Base-by-base conservation (phyloP, 2,329 filamentous ascomycete species). In the Colletotrichum liaoningense region DNA sequence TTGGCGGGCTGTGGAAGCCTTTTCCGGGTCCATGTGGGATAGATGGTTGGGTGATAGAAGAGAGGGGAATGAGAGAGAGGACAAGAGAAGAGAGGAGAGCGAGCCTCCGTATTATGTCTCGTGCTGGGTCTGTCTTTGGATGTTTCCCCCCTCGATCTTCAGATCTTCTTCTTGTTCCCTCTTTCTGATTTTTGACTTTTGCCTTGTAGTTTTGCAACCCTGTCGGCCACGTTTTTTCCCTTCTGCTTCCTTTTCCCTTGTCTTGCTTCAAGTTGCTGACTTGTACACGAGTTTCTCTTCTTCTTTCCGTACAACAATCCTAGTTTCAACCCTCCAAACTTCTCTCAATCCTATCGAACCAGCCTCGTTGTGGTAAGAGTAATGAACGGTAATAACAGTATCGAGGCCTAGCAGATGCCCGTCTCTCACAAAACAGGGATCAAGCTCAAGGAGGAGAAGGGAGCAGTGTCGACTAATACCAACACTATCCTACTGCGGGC, bases 1-100 rank as follows among this genome's bases (percentile, higher is more conserved):
- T 3, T 55, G 67, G 59, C 49, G 71, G 22, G 35, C 14, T 33
- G 49, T 24, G 60, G 55, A 38, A n/a, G 54, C 24, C 67, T 73
- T 73, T 73, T 73, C 71, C 24, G 71, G 67, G 56, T 71, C 71
- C 71, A 73, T 73, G 3, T 24, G 54, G 54, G 28, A 49, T 24
- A 24, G 4, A 22, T 16, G 22, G 30, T 8, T 33, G 14, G 33
- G 8, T 30, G 7, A 7, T 8, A 8, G 28, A 30, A 8, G 8
- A 30, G 30, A 9, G 30, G 8, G 4, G 30, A 8, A 46, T 12
- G 19, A 49, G 38, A n/a, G 42, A n/a, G 19, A 19, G 38, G 16
- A 42, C 38, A 42, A 19, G 16, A n/a, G n/a, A 42, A 1, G 28
- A 59, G 22, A 60, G 24, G n/a, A 54, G 33, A 46, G n/a, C 9